A percentile compares a stretch with the other conserved stretches of the same genome.
Evolutionary conservation across 1,139 yeast genomes (phyloP).

Genomic region (Suhomyces guaymorum): DNA sequence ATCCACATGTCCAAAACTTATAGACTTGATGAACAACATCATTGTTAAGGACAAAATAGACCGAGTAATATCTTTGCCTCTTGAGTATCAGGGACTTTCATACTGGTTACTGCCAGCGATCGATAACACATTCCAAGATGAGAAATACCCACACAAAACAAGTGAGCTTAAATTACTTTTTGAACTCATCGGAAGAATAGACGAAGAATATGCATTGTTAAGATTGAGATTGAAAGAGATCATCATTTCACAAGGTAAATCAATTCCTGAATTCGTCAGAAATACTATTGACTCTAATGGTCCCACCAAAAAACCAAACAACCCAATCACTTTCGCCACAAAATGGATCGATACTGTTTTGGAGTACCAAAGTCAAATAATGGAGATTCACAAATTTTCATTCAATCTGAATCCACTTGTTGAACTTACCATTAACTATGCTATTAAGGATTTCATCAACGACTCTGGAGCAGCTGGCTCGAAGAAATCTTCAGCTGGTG

Average conservation of each 20-base stretch:
- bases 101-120: constrained; percentile 50
- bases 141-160: constrained; percentile 10
- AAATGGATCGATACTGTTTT: constrained; percentile 70
- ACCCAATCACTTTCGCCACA: constrained; percentile 53
- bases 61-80: constrained; percentile 41
- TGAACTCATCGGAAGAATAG: constrained; percentile 56
- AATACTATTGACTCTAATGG: constrained; percentile 16
- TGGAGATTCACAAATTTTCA: constrained; percentile 46
- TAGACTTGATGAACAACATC: constrained; percentile 59
- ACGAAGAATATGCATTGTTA: constrained; percentile 51
- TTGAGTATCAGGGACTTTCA: constrained; percentile 56
- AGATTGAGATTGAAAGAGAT: constrained; percentile 50
- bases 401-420: constrained; percentile 52
- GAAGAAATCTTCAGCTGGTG: constrained; percentile 2
- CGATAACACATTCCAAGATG: constrained; percentile 22
- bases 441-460: constrained; percentile 67
- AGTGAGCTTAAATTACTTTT: constrained; percentile 48
- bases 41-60: constrained; percentile 63
- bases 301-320: constrained; percentile 20
- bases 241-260: constrained; percentile 43
- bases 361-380: constrained; percentile 53
- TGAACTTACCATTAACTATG: constrained; percentile 57
- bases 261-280: constrained; percentile 32
- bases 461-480: constrained; percentile 13
- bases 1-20: constrained; percentile 53